Evolutionary conservation across 2,329 filamentous ascomycete genomes (phyloP), one percentile per base, ranked within the genome.

Genomic region (Pezicula radicicola): DNA sequence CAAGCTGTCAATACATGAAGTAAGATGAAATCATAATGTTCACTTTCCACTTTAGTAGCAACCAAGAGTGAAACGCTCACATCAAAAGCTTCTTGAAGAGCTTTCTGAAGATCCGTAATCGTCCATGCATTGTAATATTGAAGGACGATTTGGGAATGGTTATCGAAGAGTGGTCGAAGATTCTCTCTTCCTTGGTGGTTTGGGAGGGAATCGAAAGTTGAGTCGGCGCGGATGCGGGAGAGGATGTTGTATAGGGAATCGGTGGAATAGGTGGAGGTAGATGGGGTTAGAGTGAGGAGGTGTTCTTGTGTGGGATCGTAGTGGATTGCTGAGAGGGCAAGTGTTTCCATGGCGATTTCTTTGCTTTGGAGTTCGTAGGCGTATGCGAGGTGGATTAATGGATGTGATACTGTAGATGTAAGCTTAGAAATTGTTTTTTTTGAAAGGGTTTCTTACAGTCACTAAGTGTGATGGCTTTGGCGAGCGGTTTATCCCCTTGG

Each of bases 41-140:
- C 79, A 12, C 12, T 9, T 13, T 18, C 16, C 9, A 18, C 39
- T n/a, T 21, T 21, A 4, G 16, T 21, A 21, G 16, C 19, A 6
- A 90, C 75, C 0, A 88, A 68, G 13, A 91, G 68, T 0, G 79
- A 78, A 0, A 81, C 74, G 0, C 80, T 79, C 2, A 76, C 74
- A 60, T 81, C 75, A 58, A 85, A 81, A 1, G 84, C 88, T 52
- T 87, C 78, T 52, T 83, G 79, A 64, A 97, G 93, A 60, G 89
- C 85, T 57, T 79, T 76, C 25, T 78, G 75, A 1, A 88, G 85
- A 53, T 91, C 77, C 9, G 77, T 71, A 25, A 93, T 75, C n/a
- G 78, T 74, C 91, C 90, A 96, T 3, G 87, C 85, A 59, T 93
- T 92, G 89, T 90, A 97, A 72, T 96, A 90, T 58, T 93, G 85